A percentile compares a stretch with the other conserved stretches of the same genome.
These are phyloP conservation scores for Polytrichum formosum DNA, from an alignment of 225 moss, liverwort and hornwort species.

Conservation along the genomic window DNA sequence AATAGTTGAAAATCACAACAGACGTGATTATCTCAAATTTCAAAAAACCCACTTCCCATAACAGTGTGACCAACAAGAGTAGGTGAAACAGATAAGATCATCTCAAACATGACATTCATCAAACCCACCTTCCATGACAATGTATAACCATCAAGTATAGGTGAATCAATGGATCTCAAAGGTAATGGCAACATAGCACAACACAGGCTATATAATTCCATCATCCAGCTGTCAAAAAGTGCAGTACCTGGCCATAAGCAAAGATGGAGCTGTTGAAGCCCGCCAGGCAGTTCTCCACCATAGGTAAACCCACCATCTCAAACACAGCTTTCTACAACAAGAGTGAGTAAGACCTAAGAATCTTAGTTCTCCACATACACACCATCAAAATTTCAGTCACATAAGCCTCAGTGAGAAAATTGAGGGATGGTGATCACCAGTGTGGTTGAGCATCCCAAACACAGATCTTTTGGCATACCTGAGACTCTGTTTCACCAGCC, in stretches of 20 bases:
- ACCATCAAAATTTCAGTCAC: neutral
- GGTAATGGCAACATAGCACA: neutral
- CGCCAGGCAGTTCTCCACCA: constrained; percentile 91
- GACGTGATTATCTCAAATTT: too few relatives aligned
- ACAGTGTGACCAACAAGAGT: too few relatives aligned
- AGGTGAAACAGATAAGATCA: too few relatives aligned
- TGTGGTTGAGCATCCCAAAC: too few relatives aligned
- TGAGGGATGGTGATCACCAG: too few relatives aligned
- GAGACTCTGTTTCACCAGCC: constrained; percentile 65
- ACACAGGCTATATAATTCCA: neutral
- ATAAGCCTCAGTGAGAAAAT: too few relatives aligned
- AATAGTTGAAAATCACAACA: too few relatives aligned
- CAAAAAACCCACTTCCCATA: too few relatives aligned
- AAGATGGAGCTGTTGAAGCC: constrained; percentile 98
- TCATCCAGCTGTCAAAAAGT: neutral
- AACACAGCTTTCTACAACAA: constrained; percentile 55
- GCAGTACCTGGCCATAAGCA: constrained; percentile 77
- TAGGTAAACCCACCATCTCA: constrained; percentile 74
- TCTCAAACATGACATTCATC: too few relatives aligned
- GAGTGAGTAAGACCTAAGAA: neutral
- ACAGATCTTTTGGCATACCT: constrained; percentile 24
- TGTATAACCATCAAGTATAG: too few relatives aligned
- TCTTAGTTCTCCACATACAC: neutral
- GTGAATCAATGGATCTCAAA: neutral
- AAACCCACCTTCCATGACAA: too few relatives aligned